phyloP scores from a whole-genome alignment of 2,329 filamentous ascomycete species.

The Juglanconis oblonga region DNA sequence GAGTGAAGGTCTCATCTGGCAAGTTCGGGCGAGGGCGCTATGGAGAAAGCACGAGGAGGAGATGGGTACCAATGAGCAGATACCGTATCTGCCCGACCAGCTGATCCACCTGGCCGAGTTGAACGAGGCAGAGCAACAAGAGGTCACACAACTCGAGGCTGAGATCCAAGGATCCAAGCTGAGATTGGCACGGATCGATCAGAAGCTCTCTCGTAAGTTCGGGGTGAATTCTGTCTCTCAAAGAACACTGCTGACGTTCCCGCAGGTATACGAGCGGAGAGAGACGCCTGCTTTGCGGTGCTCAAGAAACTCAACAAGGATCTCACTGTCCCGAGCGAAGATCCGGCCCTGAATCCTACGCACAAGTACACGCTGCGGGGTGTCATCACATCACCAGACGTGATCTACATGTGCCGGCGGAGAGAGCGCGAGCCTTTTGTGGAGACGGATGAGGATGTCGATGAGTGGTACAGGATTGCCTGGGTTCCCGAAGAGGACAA shows the following conservation, averaged over 20 bases:
- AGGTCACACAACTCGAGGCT: constrained; percentile 18
- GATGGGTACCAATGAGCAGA: constrained; percentile 12
- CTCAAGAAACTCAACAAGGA: constrained; percentile 9
- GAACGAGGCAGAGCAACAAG: constrained; percentile 18
- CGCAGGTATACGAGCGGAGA: constrained; percentile 10
- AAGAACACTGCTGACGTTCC: constrained; percentile 4
- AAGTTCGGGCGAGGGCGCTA: constrained; percentile 18
- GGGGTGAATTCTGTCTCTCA: no score
- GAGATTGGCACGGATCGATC: constrained; percentile 17
- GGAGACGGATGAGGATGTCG: constrained; percentile 12
- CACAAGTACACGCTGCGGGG: constrained; percentile 30
- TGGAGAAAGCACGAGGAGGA: constrained; percentile 22
- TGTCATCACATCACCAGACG: constrained; percentile 24
- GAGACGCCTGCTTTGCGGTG: constrained; percentile 10
- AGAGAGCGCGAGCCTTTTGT: constrained; percentile 21
- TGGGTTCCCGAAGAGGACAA: constrained; percentile 20
- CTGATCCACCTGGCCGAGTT: constrained; percentile 19
- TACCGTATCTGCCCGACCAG: constrained; percentile 23
- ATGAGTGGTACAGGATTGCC: constrained; percentile 30
- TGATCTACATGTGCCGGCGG: constrained; percentile 28
- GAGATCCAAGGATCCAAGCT: constrained; percentile 20
- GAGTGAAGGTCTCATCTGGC: constrained; percentile 21
- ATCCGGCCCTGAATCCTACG: constrained; percentile 24
- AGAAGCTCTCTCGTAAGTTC: constrained; percentile 17
- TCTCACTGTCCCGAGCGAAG: constrained; percentile 12